Conservation (phyloP, 2,329 filamentous ascomycete genomes). For the Westerdykella sp. region DNA sequence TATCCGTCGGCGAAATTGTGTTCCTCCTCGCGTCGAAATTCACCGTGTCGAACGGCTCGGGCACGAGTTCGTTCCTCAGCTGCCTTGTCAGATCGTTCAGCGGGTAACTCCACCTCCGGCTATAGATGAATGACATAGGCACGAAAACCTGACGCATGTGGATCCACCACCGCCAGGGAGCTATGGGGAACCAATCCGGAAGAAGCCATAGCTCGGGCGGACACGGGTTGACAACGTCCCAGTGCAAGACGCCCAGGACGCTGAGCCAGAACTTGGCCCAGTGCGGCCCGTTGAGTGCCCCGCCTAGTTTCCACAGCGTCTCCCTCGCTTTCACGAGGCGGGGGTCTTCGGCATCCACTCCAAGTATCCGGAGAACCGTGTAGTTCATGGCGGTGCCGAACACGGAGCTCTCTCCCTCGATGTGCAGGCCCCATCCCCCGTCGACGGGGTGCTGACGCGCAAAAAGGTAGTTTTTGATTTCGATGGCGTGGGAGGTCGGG, state of each 20-base stretch:
- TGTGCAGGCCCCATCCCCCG: constrained; percentile 96
- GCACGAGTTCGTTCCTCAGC: constrained; percentile 75
- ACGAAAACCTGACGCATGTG: constrained; percentile 97
- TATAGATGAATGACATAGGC: constrained; percentile 86
- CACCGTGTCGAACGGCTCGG: constrained; percentile 70
- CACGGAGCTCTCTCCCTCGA: constrained; percentile 85
- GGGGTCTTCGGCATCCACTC: constrained; percentile 75
- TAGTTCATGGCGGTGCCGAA: constrained; percentile 93
- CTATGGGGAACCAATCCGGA: constrained; percentile 82
- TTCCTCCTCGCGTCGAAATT: constrained; percentile 74
- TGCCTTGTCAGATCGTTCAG: constrained; percentile 66
- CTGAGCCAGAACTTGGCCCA: constrained; percentile 98
- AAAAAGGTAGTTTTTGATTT: constrained; percentile 89
- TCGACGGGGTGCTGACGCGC: constrained; percentile 78
- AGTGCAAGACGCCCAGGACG: constrained; percentile 72
- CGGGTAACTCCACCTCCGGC: constrained; percentile 71
- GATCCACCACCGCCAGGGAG: constrained; percentile 96
- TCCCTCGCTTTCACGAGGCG: constrained; percentile 79
- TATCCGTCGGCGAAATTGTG: constrained; percentile 70
- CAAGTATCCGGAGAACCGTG: constrained; percentile 69
- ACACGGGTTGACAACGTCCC: constrained; percentile 91
- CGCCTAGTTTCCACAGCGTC: constrained; percentile 77
- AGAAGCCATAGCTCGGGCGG: constrained; percentile 91
- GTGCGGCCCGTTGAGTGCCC: constrained; percentile 76
- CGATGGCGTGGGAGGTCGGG: constrained; percentile 68